Conservation (phyloP, 2,329 filamentous ascomycete genomes). For the Tolypocladium inflatum region DNA sequence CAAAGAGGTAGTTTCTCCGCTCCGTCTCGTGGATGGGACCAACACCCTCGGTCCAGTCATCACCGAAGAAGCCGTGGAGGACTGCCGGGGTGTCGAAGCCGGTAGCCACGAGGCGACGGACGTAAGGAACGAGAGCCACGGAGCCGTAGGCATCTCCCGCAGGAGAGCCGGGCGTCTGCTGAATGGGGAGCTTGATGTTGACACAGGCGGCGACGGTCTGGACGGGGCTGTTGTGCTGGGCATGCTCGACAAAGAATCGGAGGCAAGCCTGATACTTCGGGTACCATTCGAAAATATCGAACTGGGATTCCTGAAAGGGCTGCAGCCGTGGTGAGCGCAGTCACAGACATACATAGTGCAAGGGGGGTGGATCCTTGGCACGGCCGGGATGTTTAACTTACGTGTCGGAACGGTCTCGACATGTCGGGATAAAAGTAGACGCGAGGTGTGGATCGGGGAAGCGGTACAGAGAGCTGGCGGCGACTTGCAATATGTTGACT, state of each 20-base stretch:
- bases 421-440: conserved; percentile 2
- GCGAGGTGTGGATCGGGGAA: not conserved
- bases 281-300: conserved; percentile 90
- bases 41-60: conserved; percentile 76
- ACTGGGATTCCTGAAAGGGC: conserved; percentile 39
- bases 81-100: conserved; percentile 81
- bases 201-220: conserved; percentile 84
- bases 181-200: conserved; percentile 86
- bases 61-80: conserved; percentile 95
- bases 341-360: not conserved
- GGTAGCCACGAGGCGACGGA: conserved; percentile 81
- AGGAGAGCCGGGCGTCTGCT: conserved; percentile 40
- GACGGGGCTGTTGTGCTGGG: conserved; percentile 72
- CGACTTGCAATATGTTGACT: not conserved
- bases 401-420: conserved; percentile 10
- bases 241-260: conserved; percentile 83
- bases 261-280: conserved; percentile 84
- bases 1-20: conserved; percentile 88
- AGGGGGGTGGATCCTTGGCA: not conserved
- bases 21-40: conserved; percentile 81
- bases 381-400: conserved; percentile 3
- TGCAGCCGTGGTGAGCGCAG: conserved; percentile 10
- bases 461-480: not conserved
- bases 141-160: conserved; percentile 38
- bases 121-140: conserved; percentile 63